Evolutionary conservation across 371 early-diverging fungal species (phyloP).

Genomic region (Syncephalastrum monosporum): DNA sequence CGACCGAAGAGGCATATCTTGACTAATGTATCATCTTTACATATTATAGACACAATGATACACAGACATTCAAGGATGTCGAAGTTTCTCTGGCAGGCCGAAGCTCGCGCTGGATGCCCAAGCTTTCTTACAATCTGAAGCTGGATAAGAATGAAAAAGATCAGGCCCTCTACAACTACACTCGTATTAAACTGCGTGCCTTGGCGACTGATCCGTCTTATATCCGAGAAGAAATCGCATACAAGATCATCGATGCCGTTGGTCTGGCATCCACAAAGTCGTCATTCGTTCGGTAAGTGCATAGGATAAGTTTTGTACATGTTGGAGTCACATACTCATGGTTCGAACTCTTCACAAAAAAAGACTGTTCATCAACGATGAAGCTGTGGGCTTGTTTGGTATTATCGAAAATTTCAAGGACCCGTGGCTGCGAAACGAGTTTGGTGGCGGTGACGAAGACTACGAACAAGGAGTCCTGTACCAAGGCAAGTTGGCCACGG

Average conservation of each 20-base stretch:
- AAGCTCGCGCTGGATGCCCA: constrained; percentile 11
- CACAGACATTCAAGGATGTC: constrained; percentile 8
- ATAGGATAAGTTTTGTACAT: background rate
- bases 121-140: constrained; percentile 26
- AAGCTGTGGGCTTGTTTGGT: constrained; percentile 36
- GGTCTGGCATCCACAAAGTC: constrained; percentile 16
- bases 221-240: constrained; percentile 21
- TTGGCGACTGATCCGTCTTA: constrained; percentile 24
- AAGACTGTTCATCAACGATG: constrained; percentile 33
- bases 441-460: constrained; percentile 22
- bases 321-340: background rate
- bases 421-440: constrained; percentile 34
- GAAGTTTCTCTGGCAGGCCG: constrained; percentile 19
- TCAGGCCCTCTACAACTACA: constrained; percentile 9
- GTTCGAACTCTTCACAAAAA: background rate
- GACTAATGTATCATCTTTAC: background rate
- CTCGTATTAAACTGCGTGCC: constrained; percentile 19
- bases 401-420: constrained; percentile 33
- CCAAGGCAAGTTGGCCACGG: constrained; percentile 19
- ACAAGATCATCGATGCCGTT: constrained; percentile 11
- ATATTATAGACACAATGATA: constrained; percentile 7
- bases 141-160: constrained; percentile 13
- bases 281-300: constrained; percentile 14
- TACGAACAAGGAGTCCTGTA: constrained; percentile 35
- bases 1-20: background rate